phyloP scores from a whole-genome alignment of 139 green algal genomes.

The Pseudopediastrum boryanum region DNA sequence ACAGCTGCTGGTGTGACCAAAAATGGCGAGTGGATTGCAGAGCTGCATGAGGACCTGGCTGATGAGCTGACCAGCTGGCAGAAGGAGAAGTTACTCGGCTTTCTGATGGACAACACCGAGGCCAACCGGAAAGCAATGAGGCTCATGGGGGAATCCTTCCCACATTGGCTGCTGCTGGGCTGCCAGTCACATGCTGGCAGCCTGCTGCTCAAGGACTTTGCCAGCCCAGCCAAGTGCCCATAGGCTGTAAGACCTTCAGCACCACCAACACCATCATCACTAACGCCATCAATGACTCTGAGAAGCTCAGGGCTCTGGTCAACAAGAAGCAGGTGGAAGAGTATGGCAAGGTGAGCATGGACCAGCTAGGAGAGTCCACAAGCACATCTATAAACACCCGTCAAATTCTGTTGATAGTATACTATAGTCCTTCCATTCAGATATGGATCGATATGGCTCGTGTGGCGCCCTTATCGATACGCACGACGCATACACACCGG shows the following conservation, averaged over 20 bases:
- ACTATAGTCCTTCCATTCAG: no score
- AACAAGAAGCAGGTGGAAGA: neutral
- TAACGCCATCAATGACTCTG: slow-evolving; percentile 16
- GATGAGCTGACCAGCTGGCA: neutral
- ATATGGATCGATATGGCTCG: no score
- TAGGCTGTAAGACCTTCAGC: neutral
- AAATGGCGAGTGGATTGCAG: slow-evolving; percentile 4
- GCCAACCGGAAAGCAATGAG: neutral
- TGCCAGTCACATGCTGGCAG: slow-evolving; percentile 7
- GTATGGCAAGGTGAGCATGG: slow-evolving; percentile 3
- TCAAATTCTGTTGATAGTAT: no score
- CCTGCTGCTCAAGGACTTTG: slow-evolving; percentile 6
- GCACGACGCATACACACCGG: no score
- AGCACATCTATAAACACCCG: no score
- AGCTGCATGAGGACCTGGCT: neutral
- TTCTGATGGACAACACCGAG: neutral
- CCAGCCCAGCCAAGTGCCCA: neutral
- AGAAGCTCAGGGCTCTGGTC: neutral
- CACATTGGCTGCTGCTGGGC: slow-evolving; percentile 3
- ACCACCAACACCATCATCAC: neutral
- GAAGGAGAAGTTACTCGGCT: neutral
- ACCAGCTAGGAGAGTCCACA: no score
- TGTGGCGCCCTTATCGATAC: no score
- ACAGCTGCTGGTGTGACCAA: neutral
- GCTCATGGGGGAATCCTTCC: neutral